phyloP scores from a whole-genome alignment of 768 basidiomycete genomes.

The Boletus vinaceobasis region DNA sequence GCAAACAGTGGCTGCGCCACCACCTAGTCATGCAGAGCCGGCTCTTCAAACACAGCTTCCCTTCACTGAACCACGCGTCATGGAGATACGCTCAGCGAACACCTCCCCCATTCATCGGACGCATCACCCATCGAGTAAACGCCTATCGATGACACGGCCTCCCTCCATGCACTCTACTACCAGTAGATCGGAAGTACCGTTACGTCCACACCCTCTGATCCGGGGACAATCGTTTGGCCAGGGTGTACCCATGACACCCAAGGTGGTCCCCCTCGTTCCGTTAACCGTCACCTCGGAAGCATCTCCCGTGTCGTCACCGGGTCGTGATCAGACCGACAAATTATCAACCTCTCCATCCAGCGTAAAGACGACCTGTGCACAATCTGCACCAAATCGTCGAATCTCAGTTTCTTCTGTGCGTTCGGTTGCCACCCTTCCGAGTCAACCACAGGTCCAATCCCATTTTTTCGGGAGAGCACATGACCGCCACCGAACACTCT shows the following conservation, averaged over 20 bases:
- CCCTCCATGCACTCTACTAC: slow-evolving; percentile 61
- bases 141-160: slow-evolving; percentile 50
- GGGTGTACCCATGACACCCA: slow-evolving; percentile 30
- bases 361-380: slow-evolving; percentile 34
- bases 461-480: slow-evolving; percentile 32
- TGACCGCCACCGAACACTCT: slow-evolving; percentile 54
- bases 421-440: slow-evolving; percentile 58
- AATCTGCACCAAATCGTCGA: slow-evolving; percentile 38
- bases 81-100: slow-evolving; percentile 37
- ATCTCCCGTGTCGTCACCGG: slow-evolving; percentile 42
- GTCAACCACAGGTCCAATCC: slow-evolving; percentile 31
- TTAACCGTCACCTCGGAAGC: slow-evolving; percentile 56
- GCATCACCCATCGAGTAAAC: slow-evolving; percentile 37
- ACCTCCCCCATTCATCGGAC: slow-evolving; percentile 39
- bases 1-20: slow-evolving; percentile 13
- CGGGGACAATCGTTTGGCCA: slow-evolving; percentile 66
- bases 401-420: slow-evolving; percentile 57
- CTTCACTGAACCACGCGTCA: slow-evolving; percentile 19
- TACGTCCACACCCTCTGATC: slow-evolving; percentile 76
- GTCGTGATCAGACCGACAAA: slow-evolving; percentile 20
- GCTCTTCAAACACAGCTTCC: slow-evolving; percentile 14
- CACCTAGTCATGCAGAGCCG: slow-evolving; percentile 10
- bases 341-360: slow-evolving; percentile 37
- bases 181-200: slow-evolving; percentile 32
- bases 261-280: slow-evolving; percentile 54